These are phyloP conservation scores for Cryphonectria nitschkei DNA, from an alignment of 2,329 filamentous ascomycete species.

Conservation along the genomic window DNA sequence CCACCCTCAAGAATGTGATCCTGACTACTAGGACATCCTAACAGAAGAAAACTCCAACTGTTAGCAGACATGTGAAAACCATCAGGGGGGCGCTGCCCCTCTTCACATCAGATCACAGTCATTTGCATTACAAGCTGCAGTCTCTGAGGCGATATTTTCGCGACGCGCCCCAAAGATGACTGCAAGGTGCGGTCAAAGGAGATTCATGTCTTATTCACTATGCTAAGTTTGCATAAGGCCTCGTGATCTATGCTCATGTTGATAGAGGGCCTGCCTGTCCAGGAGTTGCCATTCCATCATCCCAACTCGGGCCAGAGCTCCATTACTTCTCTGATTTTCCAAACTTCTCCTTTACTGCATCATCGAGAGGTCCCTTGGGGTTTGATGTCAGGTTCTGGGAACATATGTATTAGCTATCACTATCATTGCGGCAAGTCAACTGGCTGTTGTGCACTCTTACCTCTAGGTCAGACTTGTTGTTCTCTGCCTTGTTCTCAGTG, in stretches of 20 bases:
- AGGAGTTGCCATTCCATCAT: not conserved
- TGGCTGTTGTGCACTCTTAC: constrained; percentile 38
- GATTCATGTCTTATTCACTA: not conserved
- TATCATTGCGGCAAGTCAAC: too few relatives aligned
- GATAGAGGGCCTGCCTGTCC: not conserved
- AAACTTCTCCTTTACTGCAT: constrained; percentile 64
- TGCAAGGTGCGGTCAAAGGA: not conserved
- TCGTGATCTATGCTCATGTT: not conserved
- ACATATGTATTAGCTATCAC: not conserved
- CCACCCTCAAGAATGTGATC: not conserved
- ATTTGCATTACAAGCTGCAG: not conserved
- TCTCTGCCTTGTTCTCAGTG: constrained; percentile 55
- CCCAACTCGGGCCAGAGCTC: too few relatives aligned
- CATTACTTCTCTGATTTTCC: constrained; percentile 47
- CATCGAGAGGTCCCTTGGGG: constrained; percentile 66
- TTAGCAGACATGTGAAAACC: not conserved
- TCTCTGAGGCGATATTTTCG: not conserved
- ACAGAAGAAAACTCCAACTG: not conserved
- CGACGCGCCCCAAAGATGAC: not conserved
- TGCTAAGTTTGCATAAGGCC: not conserved
- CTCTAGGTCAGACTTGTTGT: constrained; percentile 55
- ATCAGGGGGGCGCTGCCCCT: not conserved
- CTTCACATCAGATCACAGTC: not conserved
- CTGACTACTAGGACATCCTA: not conserved
- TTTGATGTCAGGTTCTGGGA: constrained; percentile 62